Base-by-base conservation (phyloP, 208 protist species). In the Acanthamoeba castellanii region DNA sequence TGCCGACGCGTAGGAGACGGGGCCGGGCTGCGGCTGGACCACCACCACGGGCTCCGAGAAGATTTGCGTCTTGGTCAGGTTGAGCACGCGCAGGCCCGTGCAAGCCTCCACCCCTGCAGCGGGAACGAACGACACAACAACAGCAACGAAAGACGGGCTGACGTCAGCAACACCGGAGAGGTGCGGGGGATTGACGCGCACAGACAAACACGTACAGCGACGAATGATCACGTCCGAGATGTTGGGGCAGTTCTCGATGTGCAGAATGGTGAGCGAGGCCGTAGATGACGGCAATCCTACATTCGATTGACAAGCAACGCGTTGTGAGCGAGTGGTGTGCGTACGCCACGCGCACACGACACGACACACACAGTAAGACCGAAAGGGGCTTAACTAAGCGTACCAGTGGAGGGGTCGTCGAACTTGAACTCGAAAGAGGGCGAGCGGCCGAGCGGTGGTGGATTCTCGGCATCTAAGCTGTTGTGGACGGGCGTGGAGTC, bases 401-500 rank as follows among this genome's bases (percentile, higher is more conserved):
- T 74, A 87, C 78, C 78, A 9, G 78, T 87, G 16, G 78, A 50
- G 45, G 78, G 78, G n/a, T 87, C 78, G 50, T 87, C 78, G n/a
- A 87, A 87, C 78, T 87, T 87, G 78, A 87, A 87, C 78, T 87
- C 78, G n/a, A 87, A 87, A 20, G 78, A 87, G 45, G 78, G 78
- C 78, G 78, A 87, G 78, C 78, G 78, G 78, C 78, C 47, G 50
- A 87, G 78, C 25, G 78, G 78, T 14, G 78, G 78, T 1, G 78
- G 78, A 30, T 87, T 87, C 27, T 87, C 78, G 45, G 78, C 1
- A 42, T 87, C 70, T 7, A 13, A 47, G 32, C 16, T 25, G 59
- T 68, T 30, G 59, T 20, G 22, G 16, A 27, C 27, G n/a, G 25
- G 13, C 25, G 45, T 7, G 18, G 78, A 52, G 50, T 87, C 37